Base-by-base conservation (phyloP, 768 basidiomycete genomes). In the Rhodotorula kratochvilovae region DNA sequence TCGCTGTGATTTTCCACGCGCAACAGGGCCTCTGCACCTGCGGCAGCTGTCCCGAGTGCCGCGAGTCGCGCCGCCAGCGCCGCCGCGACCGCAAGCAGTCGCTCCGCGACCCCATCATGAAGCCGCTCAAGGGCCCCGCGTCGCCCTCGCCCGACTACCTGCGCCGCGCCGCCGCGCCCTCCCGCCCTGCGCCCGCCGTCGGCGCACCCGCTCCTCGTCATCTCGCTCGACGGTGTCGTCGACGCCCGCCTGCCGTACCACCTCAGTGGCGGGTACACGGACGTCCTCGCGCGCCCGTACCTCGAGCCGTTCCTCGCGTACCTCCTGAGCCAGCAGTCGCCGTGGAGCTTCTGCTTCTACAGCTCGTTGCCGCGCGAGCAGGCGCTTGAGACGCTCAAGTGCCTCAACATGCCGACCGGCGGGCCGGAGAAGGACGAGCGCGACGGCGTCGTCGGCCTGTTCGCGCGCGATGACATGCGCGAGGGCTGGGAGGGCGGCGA, bases 391-490 rank as follows among this genome's bases (percentile, higher is more conserved):
- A 61, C 48, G 31, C 50, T 72, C 35, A 57, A 64, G 48, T 35
- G 50, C 56, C 67, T 72, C 58, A 68, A 68, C 46, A 42, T 68
- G 2, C 71, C 71, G n/a, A 72, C 71, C 17, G 71, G 71, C 17
- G 71, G 71, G 2, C 71, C 71, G 17, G 71, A 72, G 48, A 48
- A 58, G 39, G 71, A 72, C 71, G 71, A 72, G 54, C 71, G 71
- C 19, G 71, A 72, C 43, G 63, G 63, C 15, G 67, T 68, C 19
- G 59, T 72, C n/a, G 71, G 71, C 5, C 39, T 72, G 3, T 72
- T 67, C 23, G 62, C 71, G 12, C 57, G 27, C 48, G 71, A 64
- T n/a, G 59, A 67, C 57, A 67, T 67, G 66, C 46, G 36, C 56
- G 39, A 35, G 1, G 50, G 53, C 17, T 63, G 61, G 65, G 15